Percentiles rank a stretch among this genome's conserved stretches.
Evolutionary conservation across 495 filamentous ascomycete species (phyloP).

Genomic region (Daldinia grandis): DNA sequence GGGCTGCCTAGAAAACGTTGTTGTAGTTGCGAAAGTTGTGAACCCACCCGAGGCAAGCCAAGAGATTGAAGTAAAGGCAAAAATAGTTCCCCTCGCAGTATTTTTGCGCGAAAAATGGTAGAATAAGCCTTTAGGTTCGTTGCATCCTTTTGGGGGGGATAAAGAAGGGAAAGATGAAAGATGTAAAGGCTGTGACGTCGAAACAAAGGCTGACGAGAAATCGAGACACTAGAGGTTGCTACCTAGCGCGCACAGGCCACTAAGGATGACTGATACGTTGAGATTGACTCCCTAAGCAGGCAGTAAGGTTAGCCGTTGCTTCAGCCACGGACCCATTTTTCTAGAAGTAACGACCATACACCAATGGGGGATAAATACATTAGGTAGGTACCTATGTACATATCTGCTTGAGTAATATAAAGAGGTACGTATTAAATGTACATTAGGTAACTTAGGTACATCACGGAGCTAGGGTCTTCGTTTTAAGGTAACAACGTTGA

Average conservation of each 20-base stretch:
- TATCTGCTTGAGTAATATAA: too few relatives aligned
- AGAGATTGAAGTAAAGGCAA: not conserved
- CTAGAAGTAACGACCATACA: not conserved
- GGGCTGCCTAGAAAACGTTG: slow-evolving; percentile 10
- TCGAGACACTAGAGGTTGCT: not conserved
- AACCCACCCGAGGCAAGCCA: slow-evolving; percentile 21
- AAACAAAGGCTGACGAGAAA: slow-evolving; percentile 30
- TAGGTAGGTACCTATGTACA: not conserved
- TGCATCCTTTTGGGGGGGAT: not conserved
- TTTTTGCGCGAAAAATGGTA: not conserved
- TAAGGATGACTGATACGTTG: not conserved
- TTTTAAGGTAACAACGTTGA: too few relatives aligned
- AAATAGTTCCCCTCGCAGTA: not conserved
- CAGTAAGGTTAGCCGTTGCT: not conserved
- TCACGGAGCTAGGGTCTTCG: too few relatives aligned
- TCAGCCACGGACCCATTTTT: not conserved
- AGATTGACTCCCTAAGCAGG: not conserved
- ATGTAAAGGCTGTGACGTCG: slow-evolving; percentile 28
- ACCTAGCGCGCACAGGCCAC: slow-evolving; percentile 1
- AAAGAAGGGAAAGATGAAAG: slow-evolving; percentile 19
- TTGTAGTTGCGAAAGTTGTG: slow-evolving; percentile 5
- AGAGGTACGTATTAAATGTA: too few relatives aligned
- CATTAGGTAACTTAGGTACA: too few relatives aligned
- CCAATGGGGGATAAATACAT: not conserved
- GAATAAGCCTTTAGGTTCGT: not conserved